Conservation (phyloP, 2,329 filamentous ascomycete species). For the Alternaria longipes region DNA sequence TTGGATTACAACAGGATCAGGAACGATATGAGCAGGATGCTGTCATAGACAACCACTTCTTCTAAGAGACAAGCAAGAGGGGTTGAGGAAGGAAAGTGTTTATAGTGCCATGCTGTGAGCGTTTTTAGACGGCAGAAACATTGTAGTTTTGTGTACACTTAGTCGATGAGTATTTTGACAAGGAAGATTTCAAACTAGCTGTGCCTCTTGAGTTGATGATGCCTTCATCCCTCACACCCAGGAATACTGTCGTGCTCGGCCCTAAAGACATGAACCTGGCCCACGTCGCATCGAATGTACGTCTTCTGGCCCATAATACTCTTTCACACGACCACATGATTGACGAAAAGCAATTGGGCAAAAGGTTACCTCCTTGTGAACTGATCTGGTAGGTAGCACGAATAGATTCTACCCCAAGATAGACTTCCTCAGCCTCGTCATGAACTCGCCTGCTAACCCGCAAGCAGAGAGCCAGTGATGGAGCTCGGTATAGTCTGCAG, state of each 20-base stretch:
- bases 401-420: not conserved
- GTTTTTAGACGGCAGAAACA: conserved; percentile 12
- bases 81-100: not conserved
- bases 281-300: too few species aligned
- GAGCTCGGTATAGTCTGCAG: too few species aligned
- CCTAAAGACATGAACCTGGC: too few species aligned
- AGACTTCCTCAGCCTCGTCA: not conserved
- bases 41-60: conserved; percentile 35
- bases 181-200: conserved; percentile 31
- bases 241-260: too few species aligned
- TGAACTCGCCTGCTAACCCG: not conserved
- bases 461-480: too few species aligned
- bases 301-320: too few species aligned
- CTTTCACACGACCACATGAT: too few species aligned
- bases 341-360: too few species aligned
- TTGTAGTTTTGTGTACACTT: conserved; percentile 50
- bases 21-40: conserved; percentile 86
- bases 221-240: too few species aligned
- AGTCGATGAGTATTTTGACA: conserved; percentile 36
- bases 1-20: conserved; percentile 80
- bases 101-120: conserved; percentile 29
- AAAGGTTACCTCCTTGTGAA: not conserved
- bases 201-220: not conserved
- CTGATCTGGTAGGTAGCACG: not conserved
- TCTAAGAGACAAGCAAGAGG: not conserved